phyloP scores from a whole-genome alignment of 208 protist genomes.

The Naegleria lovaniensis region DNA sequence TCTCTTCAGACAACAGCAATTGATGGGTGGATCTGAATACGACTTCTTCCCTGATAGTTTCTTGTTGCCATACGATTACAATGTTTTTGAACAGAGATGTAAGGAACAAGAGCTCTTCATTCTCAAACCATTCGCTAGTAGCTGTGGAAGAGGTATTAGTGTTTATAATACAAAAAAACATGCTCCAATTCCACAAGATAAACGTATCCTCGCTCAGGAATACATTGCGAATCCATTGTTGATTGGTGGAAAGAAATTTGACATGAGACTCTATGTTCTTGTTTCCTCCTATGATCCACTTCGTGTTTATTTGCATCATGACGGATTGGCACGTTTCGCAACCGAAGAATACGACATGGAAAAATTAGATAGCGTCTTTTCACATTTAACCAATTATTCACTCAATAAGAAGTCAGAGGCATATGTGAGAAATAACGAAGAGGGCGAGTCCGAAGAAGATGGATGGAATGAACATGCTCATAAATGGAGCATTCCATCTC shows the following conservation, averaged over 20 bases:
- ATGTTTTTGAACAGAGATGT: background rate
- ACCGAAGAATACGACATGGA: slow-evolving; percentile 40
- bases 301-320: slow-evolving; percentile 73
- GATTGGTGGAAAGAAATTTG: slow-evolving; percentile 91
- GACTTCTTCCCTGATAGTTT: background rate
- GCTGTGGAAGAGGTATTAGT: slow-evolving; percentile 2
- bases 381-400: slow-evolving; percentile 93
- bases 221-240: slow-evolving; percentile 92
- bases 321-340: slow-evolving; percentile 87
- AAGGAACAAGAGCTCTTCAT: background rate
- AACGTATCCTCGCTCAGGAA: background rate
- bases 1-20: background rate
- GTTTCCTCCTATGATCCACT: slow-evolving; percentile 82
- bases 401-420: slow-evolving; percentile 41
- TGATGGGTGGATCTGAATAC: no score
- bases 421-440: background rate
- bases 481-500: slow-evolving; percentile 13
- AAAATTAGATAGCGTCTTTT: slow-evolving; percentile 49
- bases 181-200: background rate
- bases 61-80: background rate
- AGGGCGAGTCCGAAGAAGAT: background rate
- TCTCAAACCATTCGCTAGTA: background rate
- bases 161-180: background rate
- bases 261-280: slow-evolving; percentile 93
- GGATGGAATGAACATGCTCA: slow-evolving; percentile 2